Evolutionary conservation across 192 early-diverging fungal species (phyloP).

Genomic region (Coemansia sp.): DNA sequence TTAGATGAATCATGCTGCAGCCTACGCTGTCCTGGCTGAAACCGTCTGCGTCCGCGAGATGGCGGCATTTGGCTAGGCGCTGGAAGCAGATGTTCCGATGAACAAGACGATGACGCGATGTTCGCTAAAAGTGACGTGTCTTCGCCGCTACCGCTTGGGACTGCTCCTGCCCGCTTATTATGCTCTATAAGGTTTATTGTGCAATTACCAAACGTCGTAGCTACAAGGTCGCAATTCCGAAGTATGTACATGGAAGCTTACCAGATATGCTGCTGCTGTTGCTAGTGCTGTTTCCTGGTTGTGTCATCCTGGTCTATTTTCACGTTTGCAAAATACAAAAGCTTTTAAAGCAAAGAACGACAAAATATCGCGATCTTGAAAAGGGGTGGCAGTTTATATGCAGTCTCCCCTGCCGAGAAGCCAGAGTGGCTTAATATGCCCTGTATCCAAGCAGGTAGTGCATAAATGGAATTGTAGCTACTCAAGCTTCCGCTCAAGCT

Average conservation of each 20-base stretch:
- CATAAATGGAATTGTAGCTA: slow-evolving; percentile 12
- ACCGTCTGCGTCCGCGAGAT: background rate
- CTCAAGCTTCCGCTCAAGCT: slow-evolving; percentile 57
- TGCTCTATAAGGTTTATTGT: too few species aligned
- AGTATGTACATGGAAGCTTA: background rate
- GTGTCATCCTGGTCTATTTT: slow-evolving; percentile 1
- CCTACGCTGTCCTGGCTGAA: slow-evolving; percentile 11
- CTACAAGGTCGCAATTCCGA: too few species aligned
- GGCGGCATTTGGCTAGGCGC: slow-evolving; percentile 20
- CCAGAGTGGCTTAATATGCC: too few species aligned
- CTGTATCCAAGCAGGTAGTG: background rate
- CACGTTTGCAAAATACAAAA: slow-evolving; percentile 3
- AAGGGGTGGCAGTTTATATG: too few species aligned
- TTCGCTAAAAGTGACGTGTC: slow-evolving; percentile 25
- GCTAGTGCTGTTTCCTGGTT: background rate
- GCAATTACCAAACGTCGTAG: too few species aligned
- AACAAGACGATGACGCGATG: slow-evolving; percentile 4
- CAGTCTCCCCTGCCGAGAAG: too few species aligned
- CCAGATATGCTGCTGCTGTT: slow-evolving; percentile 3
- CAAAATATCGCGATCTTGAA: too few species aligned
- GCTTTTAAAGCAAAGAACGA: background rate
- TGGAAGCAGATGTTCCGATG: slow-evolving; percentile 18
- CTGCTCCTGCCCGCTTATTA: background rate
- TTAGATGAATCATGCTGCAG: background rate
- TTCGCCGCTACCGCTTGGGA: slow-evolving; percentile 9